These are phyloP conservation scores for Fraxinus paxiana DNA, from an alignment of 305 asterid genomes.

Conservation along the genomic window DNA sequence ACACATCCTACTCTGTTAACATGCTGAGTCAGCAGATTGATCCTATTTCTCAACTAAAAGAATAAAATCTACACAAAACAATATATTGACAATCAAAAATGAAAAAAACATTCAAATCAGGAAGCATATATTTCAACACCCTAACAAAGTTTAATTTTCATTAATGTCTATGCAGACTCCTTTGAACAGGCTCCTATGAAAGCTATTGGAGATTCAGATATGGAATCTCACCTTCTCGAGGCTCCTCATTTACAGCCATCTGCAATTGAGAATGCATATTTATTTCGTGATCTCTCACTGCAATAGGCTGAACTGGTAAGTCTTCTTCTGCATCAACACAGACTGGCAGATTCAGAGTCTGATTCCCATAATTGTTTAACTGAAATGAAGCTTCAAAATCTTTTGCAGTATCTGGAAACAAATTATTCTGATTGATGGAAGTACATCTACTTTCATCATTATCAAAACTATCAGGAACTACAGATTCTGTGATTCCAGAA, in stretches of 20 bases:
- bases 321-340: constrained; percentile 37
- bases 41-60: constrained; percentile 11
- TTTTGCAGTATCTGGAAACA: constrained; percentile 33
- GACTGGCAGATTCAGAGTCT: constrained; percentile 4
- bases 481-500: constrained; percentile 33
- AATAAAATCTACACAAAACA: not conserved
- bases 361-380: constrained; percentile 22
- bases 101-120: constrained; percentile 9
- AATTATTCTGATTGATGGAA: constrained; percentile 30
- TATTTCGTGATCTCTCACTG: constrained; percentile 34
- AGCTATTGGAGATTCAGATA: constrained; percentile 11
- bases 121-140: constrained; percentile 17
- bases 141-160: constrained; percentile 1
- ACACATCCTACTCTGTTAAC: not conserved
- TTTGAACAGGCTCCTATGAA: constrained; percentile 7
- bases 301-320: constrained; percentile 26
- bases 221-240: constrained; percentile 21
- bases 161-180: not conserved
- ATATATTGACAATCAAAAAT: constrained; percentile 8
- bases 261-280: constrained; percentile 21
- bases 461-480: constrained; percentile 77
- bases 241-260: constrained; percentile 22
- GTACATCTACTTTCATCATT: constrained; percentile 30
- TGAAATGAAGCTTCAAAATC: constrained; percentile 29
- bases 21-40: not conserved